Evolutionary conservation across 2,329 filamentous ascomycete species (phyloP).

Genomic region (Penicillium vulpinum): DNA sequence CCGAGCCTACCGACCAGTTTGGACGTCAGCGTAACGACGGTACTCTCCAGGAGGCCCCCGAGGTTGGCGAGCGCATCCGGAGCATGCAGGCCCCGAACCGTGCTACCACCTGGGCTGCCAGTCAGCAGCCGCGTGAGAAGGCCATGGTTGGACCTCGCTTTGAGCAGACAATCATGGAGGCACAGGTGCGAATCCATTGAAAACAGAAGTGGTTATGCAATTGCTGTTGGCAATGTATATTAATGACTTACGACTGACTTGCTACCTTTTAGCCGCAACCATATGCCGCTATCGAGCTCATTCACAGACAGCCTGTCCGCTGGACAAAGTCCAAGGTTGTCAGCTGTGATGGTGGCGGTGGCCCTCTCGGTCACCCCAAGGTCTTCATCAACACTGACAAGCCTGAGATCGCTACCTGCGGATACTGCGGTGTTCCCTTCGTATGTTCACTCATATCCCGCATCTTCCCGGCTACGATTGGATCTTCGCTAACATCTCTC

Average conservation of each 20-base stretch:
- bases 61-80: constrained; percentile 57
- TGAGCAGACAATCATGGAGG: constrained; percentile 91
- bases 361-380: constrained; percentile 82
- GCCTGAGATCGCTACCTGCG: constrained; percentile 85
- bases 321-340: constrained; percentile 84
- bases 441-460: constrained; percentile 59
- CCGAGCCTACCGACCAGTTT: constrained; percentile 52
- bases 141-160: constrained; percentile 95
- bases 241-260: constrained; percentile 2
- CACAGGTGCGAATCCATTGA: constrained; percentile 67
- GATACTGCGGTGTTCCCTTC: constrained; percentile 90
- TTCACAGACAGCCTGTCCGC: constrained; percentile 90
- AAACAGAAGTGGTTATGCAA: background rate
- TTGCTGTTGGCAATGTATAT: background rate
- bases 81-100: constrained; percentile 85
- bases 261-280: constrained; percentile 71
- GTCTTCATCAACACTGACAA: constrained; percentile 99
- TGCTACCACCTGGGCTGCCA: constrained; percentile 75
- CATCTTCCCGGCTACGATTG: background rate
- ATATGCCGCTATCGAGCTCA: constrained; percentile 86
- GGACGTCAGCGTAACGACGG: constrained; percentile 39
- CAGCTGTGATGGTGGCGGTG: constrained; percentile 88
- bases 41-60: constrained; percentile 56
- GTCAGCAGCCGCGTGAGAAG: constrained; percentile 74
- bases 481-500: background rate